Base-by-base conservation (phyloP, 2,329 filamentous ascomycete species). In the Peltaster fructicola region DNA sequence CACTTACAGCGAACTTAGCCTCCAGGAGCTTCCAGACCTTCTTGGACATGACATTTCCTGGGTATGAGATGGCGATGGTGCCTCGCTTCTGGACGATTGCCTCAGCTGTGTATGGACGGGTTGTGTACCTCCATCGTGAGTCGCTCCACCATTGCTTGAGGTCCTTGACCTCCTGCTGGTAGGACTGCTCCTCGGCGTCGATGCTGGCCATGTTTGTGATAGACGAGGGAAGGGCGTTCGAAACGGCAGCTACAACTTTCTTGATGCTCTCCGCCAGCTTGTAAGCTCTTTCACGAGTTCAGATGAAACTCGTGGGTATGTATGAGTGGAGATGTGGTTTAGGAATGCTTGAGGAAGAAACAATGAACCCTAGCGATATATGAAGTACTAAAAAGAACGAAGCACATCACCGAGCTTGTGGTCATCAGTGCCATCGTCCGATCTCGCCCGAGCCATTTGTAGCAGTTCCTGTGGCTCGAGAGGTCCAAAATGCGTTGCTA, bases 21-120 rank as follows among this genome's bases (percentile, higher is more conserved):
- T 98, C 88, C 17, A 98, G 62, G 34, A 84, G 84, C 19, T 65
- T 65, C 84, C 84, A 98, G 25, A 95, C 64, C 68, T 98, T 98
- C 67, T 93, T 93, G 23, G 78, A 67, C 57, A 84, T 74, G 10
- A 59, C 60, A 52, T 90, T 91, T 58, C 84, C 88, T 11, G 88
- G 75, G 51, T 95, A 95, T 35, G 90, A 67, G 41, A 95, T 76
- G 56, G 76, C 80, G 43, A 98, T 60, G 45, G 77, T 84, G 30
- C 88, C 88, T 47, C 88, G 67, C 68, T 98, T 98, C 25, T 79
- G 74, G 35, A 91, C 88, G 47, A 98, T 95, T 58, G 91, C 79
- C 63, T 95, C 88, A 15, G 88, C 82, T 4, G 84, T 92, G 52
- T 88, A 98, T 13, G 88, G 74, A 30, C 88, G 68, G 59, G 78